phyloP scores from a whole-genome alignment of 257 asterid genomes.

The Solanum ossicruentum region DNA sequence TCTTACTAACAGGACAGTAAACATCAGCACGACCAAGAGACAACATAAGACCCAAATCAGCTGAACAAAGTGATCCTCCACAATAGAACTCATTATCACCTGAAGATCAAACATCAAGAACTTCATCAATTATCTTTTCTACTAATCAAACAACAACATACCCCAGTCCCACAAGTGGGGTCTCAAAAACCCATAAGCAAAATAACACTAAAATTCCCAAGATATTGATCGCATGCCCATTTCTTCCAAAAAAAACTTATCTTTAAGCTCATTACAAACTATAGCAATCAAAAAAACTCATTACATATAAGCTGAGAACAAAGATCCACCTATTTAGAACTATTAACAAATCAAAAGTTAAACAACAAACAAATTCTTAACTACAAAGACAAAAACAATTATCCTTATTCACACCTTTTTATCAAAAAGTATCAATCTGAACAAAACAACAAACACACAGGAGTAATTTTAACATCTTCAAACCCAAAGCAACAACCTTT shows the following conservation, averaged over 20 bases:
- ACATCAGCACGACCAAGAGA: constrained; percentile 51
- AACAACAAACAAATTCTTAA: neutral
- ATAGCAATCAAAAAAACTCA: neutral
- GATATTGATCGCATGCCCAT: neutral
- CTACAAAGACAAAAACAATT: neutral
- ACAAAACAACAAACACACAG: neutral
- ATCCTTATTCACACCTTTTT: neutral
- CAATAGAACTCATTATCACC: constrained; percentile 63
- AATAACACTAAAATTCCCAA: neutral
- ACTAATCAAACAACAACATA: neutral
- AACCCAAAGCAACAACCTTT: neutral
- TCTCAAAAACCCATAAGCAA: too few relatives aligned
- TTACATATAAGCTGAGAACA: neutral
- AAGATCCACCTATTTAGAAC: neutral
- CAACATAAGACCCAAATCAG: constrained; percentile 53
- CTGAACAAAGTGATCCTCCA: constrained; percentile 34
- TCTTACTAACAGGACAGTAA: constrained; percentile 63
- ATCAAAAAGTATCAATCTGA: neutral
- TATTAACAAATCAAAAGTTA: neutral
- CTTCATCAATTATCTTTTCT: neutral
- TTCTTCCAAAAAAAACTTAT: neutral
- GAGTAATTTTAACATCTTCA: neutral
- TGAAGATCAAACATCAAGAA: constrained; percentile 15
- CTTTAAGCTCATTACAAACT: neutral
- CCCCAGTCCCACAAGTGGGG: too few relatives aligned